These are phyloP conservation scores for Phylloporus sp. DNA, from an alignment of 1,284 basidiomycete genomes.

Conservation along the genomic window DNA sequence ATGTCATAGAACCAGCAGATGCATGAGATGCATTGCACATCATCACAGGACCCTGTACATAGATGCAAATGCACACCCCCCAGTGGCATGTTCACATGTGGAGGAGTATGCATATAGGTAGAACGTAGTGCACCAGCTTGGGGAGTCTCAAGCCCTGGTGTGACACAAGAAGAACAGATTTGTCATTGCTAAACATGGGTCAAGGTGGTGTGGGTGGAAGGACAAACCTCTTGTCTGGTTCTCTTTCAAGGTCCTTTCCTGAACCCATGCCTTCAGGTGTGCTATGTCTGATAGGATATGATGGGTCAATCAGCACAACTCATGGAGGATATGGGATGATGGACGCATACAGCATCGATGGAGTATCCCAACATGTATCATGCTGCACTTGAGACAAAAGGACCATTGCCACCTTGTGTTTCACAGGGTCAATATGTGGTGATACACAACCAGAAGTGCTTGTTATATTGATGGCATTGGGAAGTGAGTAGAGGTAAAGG, in stretches of 20 bases:
- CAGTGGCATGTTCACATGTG: too few relatives aligned
- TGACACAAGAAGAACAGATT: constrained; percentile 33
- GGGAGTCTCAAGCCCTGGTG: constrained; percentile 52
- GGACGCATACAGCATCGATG: constrained; percentile 64
- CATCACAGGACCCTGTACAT: constrained; percentile 45
- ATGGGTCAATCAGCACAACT: constrained; percentile 38
- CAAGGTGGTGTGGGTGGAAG: constrained; percentile 57
- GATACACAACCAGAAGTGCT: constrained; percentile 67
- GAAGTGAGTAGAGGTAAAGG: constrained; percentile 31
- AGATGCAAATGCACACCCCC: too few relatives aligned
- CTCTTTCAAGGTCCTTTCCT: constrained; percentile 35
- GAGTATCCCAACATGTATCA: constrained; percentile 65
- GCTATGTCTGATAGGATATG: constrained; percentile 32
- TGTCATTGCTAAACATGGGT: constrained; percentile 56
- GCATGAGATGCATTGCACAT: constrained; percentile 63
- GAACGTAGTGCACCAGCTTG: constrained; percentile 59
- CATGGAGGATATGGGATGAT: constrained; percentile 57
- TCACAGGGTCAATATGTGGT: constrained; percentile 59
- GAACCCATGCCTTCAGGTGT: constrained; percentile 26
- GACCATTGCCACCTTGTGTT: constrained; percentile 72
- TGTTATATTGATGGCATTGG: constrained; percentile 57
- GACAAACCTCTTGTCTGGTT: constrained; percentile 47
- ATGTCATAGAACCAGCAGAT: constrained; percentile 43
- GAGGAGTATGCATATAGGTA: constrained; percentile 52
- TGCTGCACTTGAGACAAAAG: constrained; percentile 59